A percentile compares a stretch with the other conserved stretches of the same genome.
These are phyloP conservation scores for Diutina ranongensis DNA, from an alignment of 1,139 yeast species.

Conservation along the genomic window DNA sequence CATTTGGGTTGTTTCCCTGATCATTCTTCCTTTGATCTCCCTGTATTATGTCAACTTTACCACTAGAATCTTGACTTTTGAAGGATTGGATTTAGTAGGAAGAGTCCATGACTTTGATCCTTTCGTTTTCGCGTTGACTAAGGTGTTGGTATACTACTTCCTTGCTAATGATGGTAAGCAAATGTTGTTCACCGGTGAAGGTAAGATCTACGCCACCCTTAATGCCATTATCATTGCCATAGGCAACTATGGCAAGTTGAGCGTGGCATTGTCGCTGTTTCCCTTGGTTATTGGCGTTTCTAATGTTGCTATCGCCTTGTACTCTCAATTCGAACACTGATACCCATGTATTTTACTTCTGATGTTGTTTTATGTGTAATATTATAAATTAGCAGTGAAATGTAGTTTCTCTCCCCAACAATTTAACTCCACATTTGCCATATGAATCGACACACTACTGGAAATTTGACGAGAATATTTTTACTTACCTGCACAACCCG, in stretches of 20 bases:
- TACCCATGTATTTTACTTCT: conserved; percentile 9
- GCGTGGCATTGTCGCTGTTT: conserved; percentile 31
- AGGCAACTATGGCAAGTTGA: conserved; percentile 25
- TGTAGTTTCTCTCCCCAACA: no score
- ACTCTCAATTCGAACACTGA: conserved; percentile 37
- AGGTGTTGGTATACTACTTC: conserved; percentile 35
- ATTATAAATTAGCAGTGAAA: background rate
- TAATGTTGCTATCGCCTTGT: conserved; percentile 37
- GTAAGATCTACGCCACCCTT: conserved; percentile 24
- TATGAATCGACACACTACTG: no score
- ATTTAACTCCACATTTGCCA: no score
- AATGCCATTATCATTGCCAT: conserved; percentile 27
- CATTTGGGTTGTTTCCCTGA: conserved; percentile 32
- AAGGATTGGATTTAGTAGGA: conserved; percentile 16
- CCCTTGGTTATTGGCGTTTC: conserved; percentile 38
- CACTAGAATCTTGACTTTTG: conserved; percentile 17
- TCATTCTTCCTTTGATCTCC: conserved; percentile 30
- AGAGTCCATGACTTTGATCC: conserved; percentile 44
- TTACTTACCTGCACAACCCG: no score
- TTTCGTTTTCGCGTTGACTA: conserved; percentile 41
- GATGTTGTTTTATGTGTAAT: conserved; percentile 5
- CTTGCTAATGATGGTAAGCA: conserved; percentile 20
- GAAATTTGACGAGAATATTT: no score
- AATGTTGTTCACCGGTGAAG: conserved; percentile 17
- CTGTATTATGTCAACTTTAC: conserved; percentile 47